Conservation (phyloP, 768 basidiomycete species). For the Holtermannia corniformis region DNA sequence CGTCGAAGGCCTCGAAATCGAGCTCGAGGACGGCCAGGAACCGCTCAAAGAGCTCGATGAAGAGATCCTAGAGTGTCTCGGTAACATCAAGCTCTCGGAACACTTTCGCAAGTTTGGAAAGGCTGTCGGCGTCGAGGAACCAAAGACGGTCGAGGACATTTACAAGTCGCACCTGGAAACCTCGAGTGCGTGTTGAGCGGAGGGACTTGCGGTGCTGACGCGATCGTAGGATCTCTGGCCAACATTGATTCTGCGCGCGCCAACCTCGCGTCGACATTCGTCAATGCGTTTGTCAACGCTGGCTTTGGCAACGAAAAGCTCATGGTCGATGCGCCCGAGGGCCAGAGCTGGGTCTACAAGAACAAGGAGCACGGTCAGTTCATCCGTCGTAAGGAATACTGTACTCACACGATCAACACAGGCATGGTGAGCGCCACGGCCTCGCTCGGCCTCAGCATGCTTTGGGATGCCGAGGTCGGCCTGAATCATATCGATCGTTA, state of each 20-base stretch:
- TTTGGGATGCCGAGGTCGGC: constrained; percentile 95
- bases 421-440: constrained; percentile 96
- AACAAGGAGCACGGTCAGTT: constrained; percentile 89
- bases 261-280: constrained; percentile 92
- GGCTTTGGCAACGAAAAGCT: constrained; percentile 98
- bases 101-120: constrained; percentile 88
- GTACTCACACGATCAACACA: constrained; percentile 31
- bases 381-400: neutral
- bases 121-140: constrained; percentile 78
- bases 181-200: constrained; percentile 51
- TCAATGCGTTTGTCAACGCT: constrained; percentile 97
- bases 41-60: constrained; percentile 59
- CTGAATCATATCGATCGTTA: constrained; percentile 94
- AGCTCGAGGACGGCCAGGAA: constrained; percentile 51
- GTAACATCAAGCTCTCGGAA: constrained; percentile 70
- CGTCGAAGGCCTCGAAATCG: constrained; percentile 47
- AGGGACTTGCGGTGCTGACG: neutral
- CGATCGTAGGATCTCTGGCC: constrained; percentile 53
- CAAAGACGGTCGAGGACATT: constrained; percentile 89
- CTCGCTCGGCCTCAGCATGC: constrained; percentile 77
- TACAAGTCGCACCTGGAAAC: constrained; percentile 95
- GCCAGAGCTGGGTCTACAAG: constrained; percentile 98
- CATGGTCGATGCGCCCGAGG: constrained; percentile 93
- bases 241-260: constrained; percentile 88
- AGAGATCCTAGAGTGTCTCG: constrained; percentile 74